Conservation (phyloP, 2,329 filamentous ascomycete genomes). For the Dichotomopilus funicola region DNA sequence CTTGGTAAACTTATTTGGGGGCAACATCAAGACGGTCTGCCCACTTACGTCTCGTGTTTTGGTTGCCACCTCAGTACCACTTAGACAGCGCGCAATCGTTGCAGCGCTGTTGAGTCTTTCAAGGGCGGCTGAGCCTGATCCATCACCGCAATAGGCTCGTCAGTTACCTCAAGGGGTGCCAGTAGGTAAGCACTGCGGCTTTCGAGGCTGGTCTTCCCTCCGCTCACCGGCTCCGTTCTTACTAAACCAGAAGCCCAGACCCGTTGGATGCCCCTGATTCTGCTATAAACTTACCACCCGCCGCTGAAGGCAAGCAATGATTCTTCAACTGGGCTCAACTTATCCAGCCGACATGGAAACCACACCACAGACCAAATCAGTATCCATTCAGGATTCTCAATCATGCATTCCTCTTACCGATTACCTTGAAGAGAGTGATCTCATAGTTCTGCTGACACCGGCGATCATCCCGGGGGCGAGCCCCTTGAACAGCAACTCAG, state of each 20-base stretch:
- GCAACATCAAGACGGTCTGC: neutral
- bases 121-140: no score
- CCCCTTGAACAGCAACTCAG: slow-evolving; percentile 33
- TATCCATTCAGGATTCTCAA: slow-evolving; percentile 37
- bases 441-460: slow-evolving; percentile 58
- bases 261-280: neutral
- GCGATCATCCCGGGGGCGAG: slow-evolving; percentile 42
- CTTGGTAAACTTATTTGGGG: no score
- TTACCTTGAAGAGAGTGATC: slow-evolving; percentile 41
- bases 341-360: slow-evolving; percentile 11
- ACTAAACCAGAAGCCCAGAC: neutral
- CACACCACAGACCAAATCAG: slow-evolving; percentile 17
- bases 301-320: no score
- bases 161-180: slow-evolving; percentile 1
- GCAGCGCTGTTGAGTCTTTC: neutral
- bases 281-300: neutral
- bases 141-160: no score
- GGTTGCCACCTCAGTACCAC: slow-evolving; percentile 8
- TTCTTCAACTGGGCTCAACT: neutral
- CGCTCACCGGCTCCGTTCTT: neutral
- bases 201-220: neutral
- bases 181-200: neutral
- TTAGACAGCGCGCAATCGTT: neutral
- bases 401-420: slow-evolving; percentile 42
- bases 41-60: slow-evolving; percentile 7